Percentiles rank a stretch among this genome's conserved stretches.
Conservation (phyloP, 306 rosid genomes). For the Vachellia collinsii region DNA sequence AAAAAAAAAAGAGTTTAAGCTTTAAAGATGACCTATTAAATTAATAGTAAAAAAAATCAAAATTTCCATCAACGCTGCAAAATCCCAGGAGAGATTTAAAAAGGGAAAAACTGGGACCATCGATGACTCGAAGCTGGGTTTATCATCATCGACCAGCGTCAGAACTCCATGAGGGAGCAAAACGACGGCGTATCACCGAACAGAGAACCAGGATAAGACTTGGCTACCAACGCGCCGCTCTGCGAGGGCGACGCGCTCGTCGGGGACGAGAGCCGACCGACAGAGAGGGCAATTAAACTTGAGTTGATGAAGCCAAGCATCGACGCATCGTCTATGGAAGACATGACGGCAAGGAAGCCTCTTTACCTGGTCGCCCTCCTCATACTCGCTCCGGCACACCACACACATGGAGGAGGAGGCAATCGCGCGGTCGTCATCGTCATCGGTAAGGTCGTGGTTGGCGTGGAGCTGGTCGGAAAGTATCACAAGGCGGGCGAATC, state of each 20-base stretch:
- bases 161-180: no score
- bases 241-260: conserved; percentile 55
- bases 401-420: conserved; percentile 55
- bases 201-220: conserved; percentile 63
- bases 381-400: conserved; percentile 54
- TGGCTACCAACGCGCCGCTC: conserved; percentile 57
- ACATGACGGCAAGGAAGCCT: conserved; percentile 77
- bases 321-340: conserved; percentile 79
- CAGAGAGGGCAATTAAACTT: conserved; percentile 88
- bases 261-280: conserved; percentile 59
- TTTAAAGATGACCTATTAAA: no score
- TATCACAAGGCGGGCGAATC: conserved; percentile 60
- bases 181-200: conserved; percentile 34
- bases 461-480: conserved; percentile 76
- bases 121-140: neutral
- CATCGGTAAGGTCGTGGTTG: conserved; percentile 47
- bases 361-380: conserved; percentile 71
- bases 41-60: neutral
- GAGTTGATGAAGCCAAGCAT: conserved; percentile 77
- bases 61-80: conserved; percentile 40
- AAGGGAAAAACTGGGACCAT: conserved; percentile 33
- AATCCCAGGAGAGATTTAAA: neutral
- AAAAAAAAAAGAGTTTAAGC: no score
- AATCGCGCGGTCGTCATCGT: neutral
- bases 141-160: neutral